A percentile compares a stretch with the other conserved stretches of the same genome.
These are phyloP conservation scores for Venturia nashicola DNA, from an alignment of 2,329 filamentous ascomycete genomes.

Conservation along the genomic window DNA sequence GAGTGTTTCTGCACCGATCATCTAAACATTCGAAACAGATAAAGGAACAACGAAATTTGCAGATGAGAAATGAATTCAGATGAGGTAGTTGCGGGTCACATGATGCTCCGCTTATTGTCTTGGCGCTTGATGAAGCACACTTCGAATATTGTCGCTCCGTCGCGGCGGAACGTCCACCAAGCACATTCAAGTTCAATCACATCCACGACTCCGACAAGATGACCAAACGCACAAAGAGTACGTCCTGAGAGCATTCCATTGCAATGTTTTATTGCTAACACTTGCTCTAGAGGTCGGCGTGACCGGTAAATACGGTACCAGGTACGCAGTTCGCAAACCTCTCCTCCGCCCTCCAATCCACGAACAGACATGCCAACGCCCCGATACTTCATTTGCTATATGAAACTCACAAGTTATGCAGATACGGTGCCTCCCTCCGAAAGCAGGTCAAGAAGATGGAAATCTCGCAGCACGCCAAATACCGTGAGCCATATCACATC, in stretches of 20 bases:
- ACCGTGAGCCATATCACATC: constrained; percentile 31
- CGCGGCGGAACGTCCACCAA: background rate
- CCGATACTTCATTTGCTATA: background rate
- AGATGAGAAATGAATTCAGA: too few relatives aligned
- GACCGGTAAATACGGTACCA: constrained; percentile 97
- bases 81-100: background rate
- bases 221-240: constrained; percentile 86
- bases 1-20: too few relatives aligned
- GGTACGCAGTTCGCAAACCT: constrained; percentile 45
- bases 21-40: too few relatives aligned
- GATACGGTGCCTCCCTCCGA: constrained; percentile 98
- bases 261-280: constrained; percentile 17
- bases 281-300: constrained; percentile 66
- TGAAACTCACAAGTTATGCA: constrained; percentile 22
- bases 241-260: constrained; percentile 8
- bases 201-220: constrained; percentile 44
- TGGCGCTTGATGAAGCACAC: background rate
- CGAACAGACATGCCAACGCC: background rate
- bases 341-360: constrained; percentile 1
- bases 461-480: constrained; percentile 95
- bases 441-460: constrained; percentile 99
- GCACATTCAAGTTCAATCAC: background rate
- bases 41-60: too few relatives aligned
- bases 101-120: background rate
- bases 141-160: background rate